Conservation (phyloP, 2,329 filamentous ascomycete species). For the Claviceps arundinis region DNA sequence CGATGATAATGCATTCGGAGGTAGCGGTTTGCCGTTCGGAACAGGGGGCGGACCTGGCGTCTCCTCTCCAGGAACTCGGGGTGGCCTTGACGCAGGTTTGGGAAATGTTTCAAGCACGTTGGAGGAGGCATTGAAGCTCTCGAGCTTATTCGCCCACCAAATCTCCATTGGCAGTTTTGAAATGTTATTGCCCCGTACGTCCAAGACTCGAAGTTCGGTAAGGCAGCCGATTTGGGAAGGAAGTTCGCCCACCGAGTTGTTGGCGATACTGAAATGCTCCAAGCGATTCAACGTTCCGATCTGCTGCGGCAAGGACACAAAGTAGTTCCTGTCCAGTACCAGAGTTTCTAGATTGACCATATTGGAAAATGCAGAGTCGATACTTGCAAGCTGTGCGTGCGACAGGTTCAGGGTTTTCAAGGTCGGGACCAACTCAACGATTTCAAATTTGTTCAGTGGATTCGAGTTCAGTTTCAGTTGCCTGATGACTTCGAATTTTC, state of each 20-base stretch:
- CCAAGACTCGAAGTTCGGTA: conserved; percentile 69
- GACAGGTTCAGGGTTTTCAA: conserved; percentile 80
- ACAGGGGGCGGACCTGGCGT: conserved; percentile 19
- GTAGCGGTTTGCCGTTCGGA: conserved; percentile 27
- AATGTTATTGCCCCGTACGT: conserved; percentile 88
- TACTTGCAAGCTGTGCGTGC: conserved; percentile 77
- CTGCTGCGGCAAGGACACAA: conserved; percentile 74
- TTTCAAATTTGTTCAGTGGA: conserved; percentile 85
- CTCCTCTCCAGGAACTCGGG: conserved; percentile 44
- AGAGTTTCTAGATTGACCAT: conserved; percentile 79
- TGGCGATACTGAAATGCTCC: conserved; percentile 86
- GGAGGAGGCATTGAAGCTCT: conserved; percentile 88
- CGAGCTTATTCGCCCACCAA: conserved; percentile 87
- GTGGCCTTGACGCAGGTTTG: conserved; percentile 62
- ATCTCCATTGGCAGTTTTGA: conserved; percentile 78
- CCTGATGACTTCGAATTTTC: conserved; percentile 73
- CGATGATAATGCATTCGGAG: conserved; percentile 32
- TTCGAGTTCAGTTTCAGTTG: conserved; percentile 87
- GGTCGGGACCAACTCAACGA: conserved; percentile 63
- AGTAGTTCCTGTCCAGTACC: conserved; percentile 88
- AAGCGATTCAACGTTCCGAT: conserved; percentile 73
- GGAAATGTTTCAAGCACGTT: conserved; percentile 87
- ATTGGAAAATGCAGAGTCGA: conserved; percentile 80
- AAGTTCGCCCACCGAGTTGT: conserved; percentile 74
- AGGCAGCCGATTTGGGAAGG: conserved; percentile 82